Percentiles rank a stretch among this genome's conserved stretches.
Evolutionary conservation across 139 green algal genomes (phyloP).

Genomic region (Micractinium sp.): DNA sequence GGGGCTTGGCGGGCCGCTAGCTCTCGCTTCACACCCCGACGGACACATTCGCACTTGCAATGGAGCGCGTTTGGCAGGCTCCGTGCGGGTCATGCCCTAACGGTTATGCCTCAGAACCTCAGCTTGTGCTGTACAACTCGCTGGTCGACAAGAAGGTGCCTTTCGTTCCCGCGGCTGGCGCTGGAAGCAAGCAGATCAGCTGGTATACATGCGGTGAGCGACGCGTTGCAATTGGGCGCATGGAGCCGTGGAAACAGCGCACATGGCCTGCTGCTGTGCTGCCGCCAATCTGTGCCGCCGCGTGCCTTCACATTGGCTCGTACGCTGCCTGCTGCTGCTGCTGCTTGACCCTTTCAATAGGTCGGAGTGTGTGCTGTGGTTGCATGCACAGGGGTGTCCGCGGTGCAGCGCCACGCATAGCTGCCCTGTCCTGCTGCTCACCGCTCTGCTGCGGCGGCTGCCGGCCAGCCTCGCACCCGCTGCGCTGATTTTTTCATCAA

Average conservation of each 20-base stretch:
- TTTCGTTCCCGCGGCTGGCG: slow-evolving; percentile 77
- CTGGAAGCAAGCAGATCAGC: slow-evolving; percentile 69
- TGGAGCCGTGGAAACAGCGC: no score
- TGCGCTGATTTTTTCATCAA: no score
- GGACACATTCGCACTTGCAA: background rate
- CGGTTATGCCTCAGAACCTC: background rate
- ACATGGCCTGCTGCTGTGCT: background rate
- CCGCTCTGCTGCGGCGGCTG: no score
- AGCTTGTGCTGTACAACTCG: slow-evolving; percentile 85
- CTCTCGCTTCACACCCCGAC: no score
- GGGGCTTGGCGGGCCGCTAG: no score
- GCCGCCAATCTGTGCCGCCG: background rate
- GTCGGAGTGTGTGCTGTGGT: no score
- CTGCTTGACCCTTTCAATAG: no score
- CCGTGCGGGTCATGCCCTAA: slow-evolving; percentile 6
- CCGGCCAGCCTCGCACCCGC: no score
- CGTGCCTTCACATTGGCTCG: background rate
- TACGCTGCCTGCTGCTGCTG: background rate
- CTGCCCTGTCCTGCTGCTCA: no score
- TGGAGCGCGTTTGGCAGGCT: slow-evolving; percentile 27
- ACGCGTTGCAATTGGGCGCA: background rate
- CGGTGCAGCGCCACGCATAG: no score
- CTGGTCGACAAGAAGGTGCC: slow-evolving; percentile 85
- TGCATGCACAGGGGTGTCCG: background rate
- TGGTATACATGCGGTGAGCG: slow-evolving; percentile 94